A percentile compares a stretch with the other conserved stretches of the same genome.
These are phyloP conservation scores for Eucalyptus virginea DNA, from an alignment of 345 rosid genomes.

Conservation along the genomic window DNA sequence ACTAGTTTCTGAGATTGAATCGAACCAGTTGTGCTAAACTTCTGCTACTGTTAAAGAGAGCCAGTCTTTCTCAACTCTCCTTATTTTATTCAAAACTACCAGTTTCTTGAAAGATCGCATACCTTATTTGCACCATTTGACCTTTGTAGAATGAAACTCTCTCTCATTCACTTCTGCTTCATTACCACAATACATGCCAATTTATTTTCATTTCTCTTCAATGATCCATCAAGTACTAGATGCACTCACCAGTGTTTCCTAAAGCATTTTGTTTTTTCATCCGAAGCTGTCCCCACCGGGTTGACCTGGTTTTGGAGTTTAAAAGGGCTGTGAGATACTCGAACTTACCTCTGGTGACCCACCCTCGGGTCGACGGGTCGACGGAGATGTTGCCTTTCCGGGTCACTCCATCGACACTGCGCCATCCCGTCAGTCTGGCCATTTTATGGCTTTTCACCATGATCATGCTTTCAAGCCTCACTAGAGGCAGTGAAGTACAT, in stretches of 20 bases:
- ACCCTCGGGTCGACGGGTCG: background rate
- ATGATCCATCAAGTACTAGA: background rate
- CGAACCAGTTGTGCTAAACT: background rate
- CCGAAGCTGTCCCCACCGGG: background rate
- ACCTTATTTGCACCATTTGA: background rate
- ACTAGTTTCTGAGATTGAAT: background rate
- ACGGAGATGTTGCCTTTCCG: background rate
- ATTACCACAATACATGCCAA: background rate
- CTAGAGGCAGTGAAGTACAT: background rate
- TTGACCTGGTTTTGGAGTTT: background rate
- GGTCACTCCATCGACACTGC: background rate
- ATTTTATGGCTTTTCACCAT: background rate
- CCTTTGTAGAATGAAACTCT: background rate
- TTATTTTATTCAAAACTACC: background rate
- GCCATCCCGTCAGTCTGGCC: background rate
- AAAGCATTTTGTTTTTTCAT: background rate
- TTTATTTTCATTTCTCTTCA: background rate
- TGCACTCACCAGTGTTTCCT: background rate
- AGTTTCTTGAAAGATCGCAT: background rate
- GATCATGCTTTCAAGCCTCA: background rate
- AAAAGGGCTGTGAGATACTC: background rate
- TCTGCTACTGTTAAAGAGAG: background rate
- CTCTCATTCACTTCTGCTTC: background rate
- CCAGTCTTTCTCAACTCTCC: background rate
- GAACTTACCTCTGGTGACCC: background rate